A percentile compares a stretch with the other conserved stretches of the same genome.
These are phyloP conservation scores for Trichoderma harzianum DNA, from an alignment of 2,329 filamentous ascomycete genomes.

Conservation along the genomic window DNA sequence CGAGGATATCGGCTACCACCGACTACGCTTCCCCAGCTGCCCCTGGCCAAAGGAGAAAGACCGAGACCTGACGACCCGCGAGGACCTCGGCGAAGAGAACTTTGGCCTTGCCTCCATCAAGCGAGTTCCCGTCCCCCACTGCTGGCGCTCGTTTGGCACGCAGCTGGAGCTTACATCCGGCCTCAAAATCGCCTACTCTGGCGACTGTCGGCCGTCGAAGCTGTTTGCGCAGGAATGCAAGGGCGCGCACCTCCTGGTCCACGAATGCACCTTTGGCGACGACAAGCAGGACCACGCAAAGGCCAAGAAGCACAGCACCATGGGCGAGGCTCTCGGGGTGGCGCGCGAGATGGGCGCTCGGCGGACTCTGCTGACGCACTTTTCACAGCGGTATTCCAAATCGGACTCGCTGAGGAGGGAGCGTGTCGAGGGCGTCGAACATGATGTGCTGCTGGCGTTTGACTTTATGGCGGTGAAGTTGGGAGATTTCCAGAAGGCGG, in stretches of 20 bases:
- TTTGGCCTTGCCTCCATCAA: conserved; percentile 66
- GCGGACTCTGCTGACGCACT: conserved; percentile 84
- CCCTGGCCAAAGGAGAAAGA: conserved; percentile 21
- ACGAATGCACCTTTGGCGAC: conserved; percentile 95
- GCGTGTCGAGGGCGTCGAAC: conserved; percentile 35
- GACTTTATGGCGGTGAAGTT: conserved; percentile 75
- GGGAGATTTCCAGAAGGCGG: conserved; percentile 65
- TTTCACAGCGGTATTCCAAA: conserved; percentile 90
- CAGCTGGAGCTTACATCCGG: conserved; percentile 73
- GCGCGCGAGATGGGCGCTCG: conserved; percentile 75
- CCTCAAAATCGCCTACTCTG: conserved; percentile 88
- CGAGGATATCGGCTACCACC: conserved; percentile 69
- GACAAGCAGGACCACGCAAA: conserved; percentile 72
- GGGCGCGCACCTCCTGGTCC: conserved; percentile 78
- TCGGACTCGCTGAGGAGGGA: conserved; percentile 30
- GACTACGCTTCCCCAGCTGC: conserved; percentile 39
- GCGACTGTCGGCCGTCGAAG: conserved; percentile 80
- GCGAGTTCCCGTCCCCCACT: conserved; percentile 71
- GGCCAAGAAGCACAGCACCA: conserved; percentile 88
- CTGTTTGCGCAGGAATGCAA: conserved; percentile 68
- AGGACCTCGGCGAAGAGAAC: conserved; percentile 41
- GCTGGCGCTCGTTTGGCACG: conserved; percentile 71
- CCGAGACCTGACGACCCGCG: conserved; percentile 33
- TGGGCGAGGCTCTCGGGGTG: conserved; percentile 77
- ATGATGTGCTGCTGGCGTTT: conserved; percentile 65